Conservation (phyloP, 495 filamentous ascomycete species). For the Acidomyces sp. region DNA sequence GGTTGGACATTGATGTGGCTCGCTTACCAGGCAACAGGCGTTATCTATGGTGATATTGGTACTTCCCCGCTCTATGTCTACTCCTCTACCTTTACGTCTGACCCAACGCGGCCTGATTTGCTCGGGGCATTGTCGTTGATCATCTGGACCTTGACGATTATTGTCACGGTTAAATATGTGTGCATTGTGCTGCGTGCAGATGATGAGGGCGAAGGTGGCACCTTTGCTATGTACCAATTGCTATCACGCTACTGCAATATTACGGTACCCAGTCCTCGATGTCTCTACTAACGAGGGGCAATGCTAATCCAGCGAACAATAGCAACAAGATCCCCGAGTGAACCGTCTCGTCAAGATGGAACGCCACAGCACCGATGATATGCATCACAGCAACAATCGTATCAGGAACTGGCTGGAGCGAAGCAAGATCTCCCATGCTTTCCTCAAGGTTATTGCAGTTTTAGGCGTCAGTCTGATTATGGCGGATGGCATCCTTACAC, state of each 20-base stretch:
- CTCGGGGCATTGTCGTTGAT: conserved; percentile 17
- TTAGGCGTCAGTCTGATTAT: conserved; percentile 60
- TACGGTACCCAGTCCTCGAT: no score
- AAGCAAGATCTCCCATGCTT: conserved; percentile 35
- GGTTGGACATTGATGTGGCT: conserved; percentile 29
- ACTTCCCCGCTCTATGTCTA: conserved; percentile 63
- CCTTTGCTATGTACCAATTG: conserved; percentile 17
- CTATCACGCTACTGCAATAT: conserved; percentile 24
- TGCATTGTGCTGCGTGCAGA: conserved; percentile 34
- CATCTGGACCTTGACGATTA: conserved; percentile 16
- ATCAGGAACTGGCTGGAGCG: conserved; percentile 47
- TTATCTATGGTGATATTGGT: conserved; percentile 68
- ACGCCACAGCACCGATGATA: conserved; percentile 41
- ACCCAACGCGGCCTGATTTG: conserved; percentile 28
- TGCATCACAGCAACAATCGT: conserved; percentile 37
- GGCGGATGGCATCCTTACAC: conserved; percentile 55
- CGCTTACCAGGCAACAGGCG: conserved; percentile 56
- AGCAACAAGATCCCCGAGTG: conserved; percentile 23
- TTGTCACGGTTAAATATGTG: conserved; percentile 18
- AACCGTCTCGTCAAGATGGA: conserved; percentile 37
- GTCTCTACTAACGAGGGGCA: no score
- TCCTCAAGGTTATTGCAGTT: conserved; percentile 55
- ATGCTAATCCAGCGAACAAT: no score
- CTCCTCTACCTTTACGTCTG: conserved; percentile 51
- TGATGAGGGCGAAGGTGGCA: conserved; percentile 18